These are phyloP conservation scores for Ascochyta fabae DNA, from an alignment of 2,329 filamentous ascomycete species.

Conservation along the genomic window DNA sequence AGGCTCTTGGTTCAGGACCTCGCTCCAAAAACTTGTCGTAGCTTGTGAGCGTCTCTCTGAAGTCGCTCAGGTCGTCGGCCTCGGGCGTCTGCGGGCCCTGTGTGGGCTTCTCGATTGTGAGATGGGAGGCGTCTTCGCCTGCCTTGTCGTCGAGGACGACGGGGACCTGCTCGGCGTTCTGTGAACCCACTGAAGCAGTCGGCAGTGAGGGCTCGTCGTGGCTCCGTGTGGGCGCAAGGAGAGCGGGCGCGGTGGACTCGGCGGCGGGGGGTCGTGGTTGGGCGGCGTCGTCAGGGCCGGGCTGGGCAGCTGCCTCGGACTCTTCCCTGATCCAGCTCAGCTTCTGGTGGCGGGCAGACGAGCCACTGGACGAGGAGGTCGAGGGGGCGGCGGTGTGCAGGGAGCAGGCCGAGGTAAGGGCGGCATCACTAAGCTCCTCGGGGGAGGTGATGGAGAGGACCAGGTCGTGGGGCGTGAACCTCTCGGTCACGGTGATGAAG, in stretches of 20 bases:
- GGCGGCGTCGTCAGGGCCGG: slow-evolving; percentile 24
- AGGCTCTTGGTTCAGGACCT: slow-evolving; percentile 53
- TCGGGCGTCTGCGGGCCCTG: slow-evolving; percentile 31
- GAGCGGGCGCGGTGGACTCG: slow-evolving; percentile 32
- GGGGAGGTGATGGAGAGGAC: slow-evolving; percentile 76
- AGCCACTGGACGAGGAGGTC: slow-evolving; percentile 83
- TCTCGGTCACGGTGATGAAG: slow-evolving; percentile 66
- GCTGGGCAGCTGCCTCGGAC: slow-evolving; percentile 71
- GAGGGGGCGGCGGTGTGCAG: slow-evolving; percentile 87
- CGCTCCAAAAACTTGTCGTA: slow-evolving; percentile 45
- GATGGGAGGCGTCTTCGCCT: slow-evolving; percentile 20
- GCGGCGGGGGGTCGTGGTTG: slow-evolving; percentile 30
- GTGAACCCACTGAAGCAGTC: slow-evolving; percentile 19
- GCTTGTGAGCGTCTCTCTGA: slow-evolving; percentile 38
- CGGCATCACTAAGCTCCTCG: slow-evolving; percentile 84
- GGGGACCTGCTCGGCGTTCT: slow-evolving; percentile 25
- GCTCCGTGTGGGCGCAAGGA: slow-evolving; percentile 26
- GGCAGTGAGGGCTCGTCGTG: slow-evolving; percentile 17
- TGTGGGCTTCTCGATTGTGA: slow-evolving; percentile 29
- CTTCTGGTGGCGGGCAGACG: slow-evolving; percentile 74
- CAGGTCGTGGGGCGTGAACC: slow-evolving; percentile 85
- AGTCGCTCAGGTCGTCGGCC: slow-evolving; percentile 27
- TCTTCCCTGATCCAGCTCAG: slow-evolving; percentile 95
- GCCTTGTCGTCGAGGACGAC: slow-evolving; percentile 11
- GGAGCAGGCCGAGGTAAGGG: slow-evolving; percentile 86